A percentile compares a stretch with the other conserved stretches of the same genome.
These are phyloP conservation scores for Bipolaris victoriae DNA, from an alignment of 2,329 filamentous ascomycete genomes.

Conservation along the genomic window DNA sequence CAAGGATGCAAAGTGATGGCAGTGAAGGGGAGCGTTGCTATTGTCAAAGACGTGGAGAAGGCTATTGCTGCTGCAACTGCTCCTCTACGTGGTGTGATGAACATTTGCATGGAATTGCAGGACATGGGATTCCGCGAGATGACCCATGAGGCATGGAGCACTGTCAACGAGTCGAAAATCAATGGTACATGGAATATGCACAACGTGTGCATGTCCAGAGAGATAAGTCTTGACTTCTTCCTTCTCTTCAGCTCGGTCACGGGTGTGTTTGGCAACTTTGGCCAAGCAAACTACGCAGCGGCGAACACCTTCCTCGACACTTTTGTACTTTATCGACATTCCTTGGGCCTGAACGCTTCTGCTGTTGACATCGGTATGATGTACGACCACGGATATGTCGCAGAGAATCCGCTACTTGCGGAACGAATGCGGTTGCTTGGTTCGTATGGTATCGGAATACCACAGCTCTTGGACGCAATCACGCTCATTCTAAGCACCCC, in stretches of 20 bases:
- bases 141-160: background rate
- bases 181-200: background rate
- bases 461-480: background rate
- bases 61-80: background rate
- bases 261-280: background rate
- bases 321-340: background rate
- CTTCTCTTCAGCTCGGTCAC: background rate
- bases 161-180: background rate
- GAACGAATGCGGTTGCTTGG: background rate
- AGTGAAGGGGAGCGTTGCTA: background rate
- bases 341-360: slow-evolving; percentile 44
- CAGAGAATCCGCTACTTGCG: background rate
- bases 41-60: background rate
- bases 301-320: background rate
- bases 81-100: background rate
- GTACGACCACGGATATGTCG: slow-evolving; percentile 47
- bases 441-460: background rate
- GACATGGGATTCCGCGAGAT: background rate
- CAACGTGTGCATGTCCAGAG: background rate
- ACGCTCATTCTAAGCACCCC: background rate
- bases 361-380: slow-evolving; percentile 60
- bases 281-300: background rate
- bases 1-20: background rate
- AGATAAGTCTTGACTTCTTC: background rate
- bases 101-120: background rate